Evolutionary conservation across 306 rosid species (phyloP).

Genomic region (Prosopis cineraria): DNA sequence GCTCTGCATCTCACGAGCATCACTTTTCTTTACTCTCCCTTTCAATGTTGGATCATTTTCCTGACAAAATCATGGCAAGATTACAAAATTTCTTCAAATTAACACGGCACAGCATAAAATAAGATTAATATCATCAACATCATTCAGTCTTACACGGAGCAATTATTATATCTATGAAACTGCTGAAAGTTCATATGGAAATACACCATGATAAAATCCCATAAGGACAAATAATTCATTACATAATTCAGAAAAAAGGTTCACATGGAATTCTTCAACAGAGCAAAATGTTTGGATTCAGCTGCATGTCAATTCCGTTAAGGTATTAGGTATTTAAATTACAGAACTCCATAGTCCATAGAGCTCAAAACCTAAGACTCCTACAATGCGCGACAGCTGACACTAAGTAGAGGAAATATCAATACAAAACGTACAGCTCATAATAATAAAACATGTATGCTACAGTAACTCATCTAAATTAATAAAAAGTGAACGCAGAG

Average conservation of each 20-base stretch:
- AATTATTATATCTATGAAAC: neutral
- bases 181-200: neutral
- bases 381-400: neutral
- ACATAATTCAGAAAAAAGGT: neutral
- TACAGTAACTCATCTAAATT: neutral
- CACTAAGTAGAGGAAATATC: neutral
- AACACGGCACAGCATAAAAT: neutral
- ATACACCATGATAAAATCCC: conserved; percentile 10
- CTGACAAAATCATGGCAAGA: conserved; percentile 40
- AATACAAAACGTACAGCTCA: neutral
- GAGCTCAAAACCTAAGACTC: neutral
- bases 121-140: conserved; percentile 8
- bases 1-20: conserved; percentile 99
- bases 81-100: conserved; percentile 24
- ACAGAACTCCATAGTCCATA: neutral
- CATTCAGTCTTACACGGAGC: neutral
- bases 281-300: neutral
- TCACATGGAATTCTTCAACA: neutral
- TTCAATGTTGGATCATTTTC: conserved; percentile 96
- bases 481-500: neutral
- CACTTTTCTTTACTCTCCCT: conserved; percentile 95
- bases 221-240: neutral
- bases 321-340: neutral
- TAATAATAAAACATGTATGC: neutral
- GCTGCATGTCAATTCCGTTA: neutral